Conservation (phyloP, 2,329 filamentous ascomycete species). For the Aphanoascus verrucosus region DNA sequence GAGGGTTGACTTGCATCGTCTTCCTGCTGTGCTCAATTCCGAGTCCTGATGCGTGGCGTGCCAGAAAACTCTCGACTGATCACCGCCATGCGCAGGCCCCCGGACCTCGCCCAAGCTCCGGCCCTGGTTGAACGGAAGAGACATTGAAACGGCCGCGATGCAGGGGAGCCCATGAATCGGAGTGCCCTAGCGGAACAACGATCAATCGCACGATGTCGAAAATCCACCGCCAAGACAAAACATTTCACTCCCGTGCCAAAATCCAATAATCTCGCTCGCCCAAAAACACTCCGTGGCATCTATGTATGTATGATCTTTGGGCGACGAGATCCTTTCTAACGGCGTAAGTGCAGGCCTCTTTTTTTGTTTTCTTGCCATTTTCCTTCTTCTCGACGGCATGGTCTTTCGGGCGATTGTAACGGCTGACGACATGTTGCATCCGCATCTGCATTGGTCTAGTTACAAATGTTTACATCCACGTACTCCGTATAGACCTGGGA, state of each 20-base stretch:
- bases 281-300: neutral
- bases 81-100: too few relatives aligned
- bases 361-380: neutral
- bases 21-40: neutral
- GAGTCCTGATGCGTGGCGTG: too few relatives aligned
- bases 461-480: too few relatives aligned
- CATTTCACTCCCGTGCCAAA: too few relatives aligned
- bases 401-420: neutral
- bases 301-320: neutral
- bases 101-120: too few relatives aligned
- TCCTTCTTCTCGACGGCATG: neutral
- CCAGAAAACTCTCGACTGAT: neutral
- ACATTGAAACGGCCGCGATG: neutral
- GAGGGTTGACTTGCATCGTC: neutral
- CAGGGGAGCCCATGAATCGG: constrained; percentile 2
- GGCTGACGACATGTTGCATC: constrained; percentile 4
- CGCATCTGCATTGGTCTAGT: neutral
- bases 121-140: too few relatives aligned
- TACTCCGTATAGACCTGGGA: neutral
- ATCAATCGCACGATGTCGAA: neutral
- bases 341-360: neutral
- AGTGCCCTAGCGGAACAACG: neutral
- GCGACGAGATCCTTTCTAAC: neutral
- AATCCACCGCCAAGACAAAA: constrained; percentile 1
- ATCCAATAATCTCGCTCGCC: neutral